Percentiles rank a stretch among this genome's conserved stretches.
Conservation (phyloP, 306 rosid species). For the Vigna angularis region DNA sequence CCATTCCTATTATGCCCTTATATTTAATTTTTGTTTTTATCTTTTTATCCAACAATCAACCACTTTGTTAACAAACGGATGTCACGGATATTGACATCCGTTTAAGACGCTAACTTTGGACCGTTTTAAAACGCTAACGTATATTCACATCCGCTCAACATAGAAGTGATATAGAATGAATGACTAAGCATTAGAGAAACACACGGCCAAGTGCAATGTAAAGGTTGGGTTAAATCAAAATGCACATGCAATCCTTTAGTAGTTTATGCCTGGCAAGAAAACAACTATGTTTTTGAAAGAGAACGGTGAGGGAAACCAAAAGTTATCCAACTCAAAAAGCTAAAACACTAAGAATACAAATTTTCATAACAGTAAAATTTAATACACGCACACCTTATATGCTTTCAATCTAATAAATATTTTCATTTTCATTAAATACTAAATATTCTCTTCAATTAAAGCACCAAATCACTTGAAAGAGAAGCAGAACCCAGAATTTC, state of each 20-base stretch:
- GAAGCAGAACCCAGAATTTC: too few species aligned
- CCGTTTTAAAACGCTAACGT: too few species aligned
- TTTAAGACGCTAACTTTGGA: too few species aligned
- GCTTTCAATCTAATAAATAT: not conserved
- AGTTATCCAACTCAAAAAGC: conserved; percentile 10
- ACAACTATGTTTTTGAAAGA: not conserved
- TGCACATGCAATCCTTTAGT: not conserved
- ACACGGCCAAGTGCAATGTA: conserved; percentile 11
- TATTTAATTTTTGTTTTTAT: too few species aligned
- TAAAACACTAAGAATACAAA: not conserved
- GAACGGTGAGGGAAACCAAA: conserved; percentile 1
- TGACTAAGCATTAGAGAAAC: conserved; percentile 4
- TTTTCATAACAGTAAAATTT: not conserved
- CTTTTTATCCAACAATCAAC: too few species aligned
- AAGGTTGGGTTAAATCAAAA: conserved; percentile 30
- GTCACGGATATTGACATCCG: too few species aligned
- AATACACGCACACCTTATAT: not conserved
- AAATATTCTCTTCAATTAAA: too few species aligned
- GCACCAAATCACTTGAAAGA: too few species aligned
- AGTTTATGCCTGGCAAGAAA: not conserved
- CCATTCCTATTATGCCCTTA: too few species aligned
- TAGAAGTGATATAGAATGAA: not conserved
- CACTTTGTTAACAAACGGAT: too few species aligned
- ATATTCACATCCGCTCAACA: too few species aligned
- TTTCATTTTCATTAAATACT: not conserved